phyloP scores from a whole-genome alignment of 1,284 basidiomycete species.

The Hemileia vastatrix region DNA sequence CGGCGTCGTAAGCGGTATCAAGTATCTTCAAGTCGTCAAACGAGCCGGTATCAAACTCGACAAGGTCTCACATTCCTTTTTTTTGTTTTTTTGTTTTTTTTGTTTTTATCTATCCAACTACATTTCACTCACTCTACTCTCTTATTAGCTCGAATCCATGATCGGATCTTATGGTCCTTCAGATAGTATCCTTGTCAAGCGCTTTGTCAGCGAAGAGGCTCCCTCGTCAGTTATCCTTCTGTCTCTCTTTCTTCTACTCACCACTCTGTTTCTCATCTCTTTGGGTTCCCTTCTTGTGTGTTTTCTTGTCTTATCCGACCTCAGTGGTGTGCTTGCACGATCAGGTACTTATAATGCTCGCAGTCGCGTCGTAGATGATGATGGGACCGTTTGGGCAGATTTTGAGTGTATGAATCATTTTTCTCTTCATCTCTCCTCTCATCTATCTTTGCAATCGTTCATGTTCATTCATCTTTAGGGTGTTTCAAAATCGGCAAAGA shows the following conservation, averaged over 20 bases:
- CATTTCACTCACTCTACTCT: not conserved
- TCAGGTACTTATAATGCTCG: conserved; percentile 61
- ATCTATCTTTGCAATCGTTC: not conserved
- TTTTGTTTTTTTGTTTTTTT: not conserved
- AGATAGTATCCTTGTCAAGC: conserved; percentile 44
- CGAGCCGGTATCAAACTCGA: conserved; percentile 53
- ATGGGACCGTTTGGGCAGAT: conserved; percentile 51
- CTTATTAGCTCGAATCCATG: conserved; percentile 40
- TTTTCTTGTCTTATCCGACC: not conserved
- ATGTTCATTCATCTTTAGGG: conserved; percentile 25
- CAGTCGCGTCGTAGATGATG: conserved; percentile 73
- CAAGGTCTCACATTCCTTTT: conserved; percentile 15
- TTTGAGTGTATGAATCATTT: conserved; percentile 26
- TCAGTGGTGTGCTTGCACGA: conserved; percentile 63
- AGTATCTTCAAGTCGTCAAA: conserved; percentile 68
- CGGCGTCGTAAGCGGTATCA: conserved; percentile 71
- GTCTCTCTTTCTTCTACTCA: not conserved
- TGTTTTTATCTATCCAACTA: not conserved
- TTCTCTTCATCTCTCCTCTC: not conserved
- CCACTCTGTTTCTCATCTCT: not conserved
- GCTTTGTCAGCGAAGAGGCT: conserved; percentile 45
- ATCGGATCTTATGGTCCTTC: conserved; percentile 43
- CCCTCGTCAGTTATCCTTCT: conserved; percentile 28
- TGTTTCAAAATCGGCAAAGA: conserved; percentile 31
- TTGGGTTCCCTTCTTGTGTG: not conserved